phyloP scores from a whole-genome alignment of 805 yeast species.

The Spathaspora passalidarum region DNA sequence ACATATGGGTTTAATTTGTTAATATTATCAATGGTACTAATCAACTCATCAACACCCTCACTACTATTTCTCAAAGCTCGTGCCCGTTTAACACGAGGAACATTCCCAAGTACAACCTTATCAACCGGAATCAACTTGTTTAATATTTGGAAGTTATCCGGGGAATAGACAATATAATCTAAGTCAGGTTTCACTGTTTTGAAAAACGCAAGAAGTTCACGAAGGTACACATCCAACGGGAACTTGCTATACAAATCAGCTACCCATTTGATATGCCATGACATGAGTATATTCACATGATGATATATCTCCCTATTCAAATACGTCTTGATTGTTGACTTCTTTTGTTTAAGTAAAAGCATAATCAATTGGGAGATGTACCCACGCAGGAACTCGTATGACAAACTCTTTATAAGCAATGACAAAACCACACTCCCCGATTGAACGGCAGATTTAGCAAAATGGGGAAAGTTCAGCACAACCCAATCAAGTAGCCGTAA shows the following conservation, averaged over 20 bases:
- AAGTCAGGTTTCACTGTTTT: slow-evolving; percentile 16
- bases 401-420: slow-evolving; percentile 17
- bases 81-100: not conserved
- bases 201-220: slow-evolving; percentile 19
- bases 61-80: not conserved
- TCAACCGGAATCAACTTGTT: slow-evolving; percentile 2
- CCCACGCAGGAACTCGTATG: slow-evolving; percentile 24
- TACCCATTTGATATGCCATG: slow-evolving; percentile 30
- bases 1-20: slow-evolving; percentile 6
- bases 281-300: slow-evolving; percentile 11
- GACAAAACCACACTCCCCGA: slow-evolving; percentile 14
- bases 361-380: slow-evolving; percentile 19
- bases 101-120: not conserved
- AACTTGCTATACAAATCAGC: slow-evolving; percentile 26
- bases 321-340: slow-evolving; percentile 9
- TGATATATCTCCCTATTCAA: slow-evolving; percentile 9
- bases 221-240: slow-evolving; percentile 29
- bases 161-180: slow-evolving; percentile 10
- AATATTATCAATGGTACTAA: not conserved
- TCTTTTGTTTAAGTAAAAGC: slow-evolving; percentile 14
- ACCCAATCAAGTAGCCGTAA: slow-evolving; percentile 21
- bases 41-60: not conserved
- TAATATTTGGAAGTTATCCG: not conserved
- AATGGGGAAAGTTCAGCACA: slow-evolving; percentile 14
- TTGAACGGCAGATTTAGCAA: slow-evolving; percentile 11